Percentiles rank a stretch among this genome's conserved stretches.
These are phyloP conservation scores for Ganoderma leucocontextum DNA, from an alignment of 1,284 basidiomycete genomes.

Conservation along the genomic window DNA sequence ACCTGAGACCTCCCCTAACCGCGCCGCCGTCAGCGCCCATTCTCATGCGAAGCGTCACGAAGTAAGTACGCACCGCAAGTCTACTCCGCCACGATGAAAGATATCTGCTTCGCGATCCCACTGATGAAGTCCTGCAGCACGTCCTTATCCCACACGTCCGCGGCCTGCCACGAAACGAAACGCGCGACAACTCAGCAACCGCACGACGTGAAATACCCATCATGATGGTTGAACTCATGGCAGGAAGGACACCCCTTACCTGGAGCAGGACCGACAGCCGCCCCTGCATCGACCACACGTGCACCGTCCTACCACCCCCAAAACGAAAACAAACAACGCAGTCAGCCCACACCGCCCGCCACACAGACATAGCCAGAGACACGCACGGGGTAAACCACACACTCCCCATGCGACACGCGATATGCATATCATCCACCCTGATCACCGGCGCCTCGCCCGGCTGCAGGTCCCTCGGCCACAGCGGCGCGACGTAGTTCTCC, in stretches of 20 bases:
- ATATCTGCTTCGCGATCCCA: neutral
- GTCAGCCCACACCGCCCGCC: neutral
- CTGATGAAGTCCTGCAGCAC: neutral
- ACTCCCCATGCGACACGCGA: slow-evolving; percentile 2
- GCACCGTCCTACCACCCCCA: neutral
- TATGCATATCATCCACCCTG: neutral
- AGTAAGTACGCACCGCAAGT: neutral
- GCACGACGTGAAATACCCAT: too few species aligned
- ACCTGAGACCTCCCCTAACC: neutral
- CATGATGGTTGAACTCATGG: too few species aligned
- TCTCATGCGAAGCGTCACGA: neutral
- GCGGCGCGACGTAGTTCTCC: neutral
- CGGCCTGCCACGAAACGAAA: neutral
- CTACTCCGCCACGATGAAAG: neutral
- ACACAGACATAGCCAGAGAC: neutral
- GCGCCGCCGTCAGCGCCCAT: neutral
- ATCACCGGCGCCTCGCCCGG: neutral
- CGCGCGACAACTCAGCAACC: neutral
- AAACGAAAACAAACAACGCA: neutral
- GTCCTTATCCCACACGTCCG: neutral
- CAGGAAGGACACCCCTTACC: too few species aligned
- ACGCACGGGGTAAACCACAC: neutral
- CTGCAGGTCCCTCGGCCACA: neutral
- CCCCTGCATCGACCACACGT: slow-evolving; percentile 3
- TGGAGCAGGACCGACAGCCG: slow-evolving; percentile 1